phyloP scores from a whole-genome alignment of 768 basidiomycete genomes.

The Amanita brunnescens region DNA sequence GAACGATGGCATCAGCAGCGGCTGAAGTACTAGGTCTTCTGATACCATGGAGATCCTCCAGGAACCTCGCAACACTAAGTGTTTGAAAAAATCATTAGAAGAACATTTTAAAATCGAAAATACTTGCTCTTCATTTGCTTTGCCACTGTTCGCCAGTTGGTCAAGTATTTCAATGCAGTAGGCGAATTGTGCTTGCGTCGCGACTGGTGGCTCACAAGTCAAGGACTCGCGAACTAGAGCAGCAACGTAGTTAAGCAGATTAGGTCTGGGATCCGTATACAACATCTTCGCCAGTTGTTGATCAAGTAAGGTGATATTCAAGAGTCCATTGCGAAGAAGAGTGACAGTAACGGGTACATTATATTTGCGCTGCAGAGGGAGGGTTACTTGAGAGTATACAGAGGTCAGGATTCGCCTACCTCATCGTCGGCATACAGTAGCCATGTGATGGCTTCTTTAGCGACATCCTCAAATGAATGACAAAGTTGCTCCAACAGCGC shows the following conservation, averaged over 20 bases:
- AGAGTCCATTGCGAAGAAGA: conserved; percentile 74
- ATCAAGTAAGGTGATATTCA: conserved; percentile 74
- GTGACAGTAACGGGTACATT: conserved; percentile 92
- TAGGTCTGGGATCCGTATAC: conserved; percentile 67
- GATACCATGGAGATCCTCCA: conserved; percentile 76
- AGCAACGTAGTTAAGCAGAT: conserved; percentile 72
- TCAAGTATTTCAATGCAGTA: conserved; percentile 75
- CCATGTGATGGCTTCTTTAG: conserved; percentile 96
- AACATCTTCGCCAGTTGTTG: conserved; percentile 85
- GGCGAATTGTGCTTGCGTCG: conserved; percentile 70
- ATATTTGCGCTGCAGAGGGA: conserved; percentile 70
- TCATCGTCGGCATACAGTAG: conserved; percentile 94
- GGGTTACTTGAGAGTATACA: conserved; percentile 6
- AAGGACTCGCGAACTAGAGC: conserved; percentile 82
- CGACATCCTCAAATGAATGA: conserved; percentile 82
- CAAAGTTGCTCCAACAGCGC: conserved; percentile 85
- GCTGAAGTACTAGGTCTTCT: conserved; percentile 37
- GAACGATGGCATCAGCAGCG: conserved; percentile 29
- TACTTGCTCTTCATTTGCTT: conserved; percentile 83
- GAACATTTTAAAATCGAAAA: conserved; percentile 2
- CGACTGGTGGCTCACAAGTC: conserved; percentile 70
- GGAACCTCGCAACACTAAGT: conserved; percentile 53
- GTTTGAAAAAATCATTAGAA: conserved; percentile 5
- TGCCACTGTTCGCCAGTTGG: conserved; percentile 63
- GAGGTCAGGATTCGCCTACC: conserved; percentile 34